phyloP scores from a whole-genome alignment of 805 yeast species.

The Candida ovalis region DNA sequence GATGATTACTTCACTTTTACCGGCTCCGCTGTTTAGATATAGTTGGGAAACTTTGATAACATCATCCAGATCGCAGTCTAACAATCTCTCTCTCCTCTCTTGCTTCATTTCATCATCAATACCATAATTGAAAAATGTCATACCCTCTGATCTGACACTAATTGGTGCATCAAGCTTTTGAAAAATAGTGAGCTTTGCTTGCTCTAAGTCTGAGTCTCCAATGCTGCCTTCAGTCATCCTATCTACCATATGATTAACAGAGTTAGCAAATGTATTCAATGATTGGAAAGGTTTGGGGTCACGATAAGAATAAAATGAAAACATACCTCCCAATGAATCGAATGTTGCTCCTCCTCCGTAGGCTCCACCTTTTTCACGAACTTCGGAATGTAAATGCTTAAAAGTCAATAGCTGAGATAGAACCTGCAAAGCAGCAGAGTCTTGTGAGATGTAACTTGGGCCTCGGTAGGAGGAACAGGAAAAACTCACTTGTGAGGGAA shows the following conservation, averaged over 20 bases:
- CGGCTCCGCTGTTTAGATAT: conserved; percentile 41
- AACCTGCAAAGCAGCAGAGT: conserved; percentile 83
- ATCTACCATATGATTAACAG: conserved; percentile 44
- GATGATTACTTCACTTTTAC: conserved; percentile 16
- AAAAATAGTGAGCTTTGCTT: conserved; percentile 87
- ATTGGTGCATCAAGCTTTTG: conserved; percentile 90
- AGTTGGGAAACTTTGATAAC: conserved; percentile 62
- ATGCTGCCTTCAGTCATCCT: conserved; percentile 21
- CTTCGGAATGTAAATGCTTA: conserved; percentile 80
- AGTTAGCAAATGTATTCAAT: conserved; percentile 50
- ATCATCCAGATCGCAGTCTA: conserved; percentile 63
- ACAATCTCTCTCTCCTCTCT: conserved; percentile 66
- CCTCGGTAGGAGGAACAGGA: conserved; percentile 67
- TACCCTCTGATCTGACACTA: conserved; percentile 77
- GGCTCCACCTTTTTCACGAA: conserved; percentile 96
- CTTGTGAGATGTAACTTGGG: conserved; percentile 60
- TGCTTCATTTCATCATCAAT: conserved; percentile 79
- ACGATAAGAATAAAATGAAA: conserved; percentile 84
- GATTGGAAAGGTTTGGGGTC: conserved; percentile 86
- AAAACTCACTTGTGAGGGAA: conserved; percentile 89
- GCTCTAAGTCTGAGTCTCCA: conserved; percentile 64
- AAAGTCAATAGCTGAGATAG: conserved; percentile 77
- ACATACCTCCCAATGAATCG: conserved; percentile 74
- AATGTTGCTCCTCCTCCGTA: conserved; percentile 94
- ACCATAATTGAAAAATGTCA: conserved; percentile 58